Evolutionary conservation across 2,329 filamentous ascomycete genomes (phyloP), one percentile per base, ranked within the genome.

Genomic region (Monosporascus sp.): DNA sequence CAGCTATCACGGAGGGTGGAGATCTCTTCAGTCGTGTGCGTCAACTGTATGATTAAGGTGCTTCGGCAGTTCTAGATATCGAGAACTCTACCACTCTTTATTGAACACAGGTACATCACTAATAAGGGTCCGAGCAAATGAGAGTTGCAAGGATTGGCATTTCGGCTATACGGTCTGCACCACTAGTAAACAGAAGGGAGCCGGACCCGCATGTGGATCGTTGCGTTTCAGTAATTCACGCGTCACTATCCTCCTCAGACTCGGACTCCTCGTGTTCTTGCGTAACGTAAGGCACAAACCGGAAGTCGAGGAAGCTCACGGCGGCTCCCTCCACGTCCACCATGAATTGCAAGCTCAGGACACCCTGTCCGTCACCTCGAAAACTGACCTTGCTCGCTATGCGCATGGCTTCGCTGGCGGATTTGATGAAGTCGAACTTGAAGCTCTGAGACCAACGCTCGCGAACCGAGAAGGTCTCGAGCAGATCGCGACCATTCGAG

Each of bases 331-430:
- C 90, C 43, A 92, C 78, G 67, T 97, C 91, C 17, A 99, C 87
- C 88, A 99, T 94, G 65, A 97, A 97, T 67, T 99, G 94, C 68
- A 97, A 74, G 70, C 90, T 97, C 59, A 99, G 71, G 31, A 99
- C 93, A 0, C 94, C 93, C 67, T 96, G 90, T 2, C 82, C 79
- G 70, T 99, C 94, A 0, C 91, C 87, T 17, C 94, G 80, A 56
- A 99, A 80, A 67, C 91, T 96, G 54, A 97, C 92, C 72, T 97
- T 99, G 64, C 82, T 92, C 5, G 92, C 91, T 38, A 91, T 83
- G 46, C 87, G 85, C 93, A 99, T 97, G n/a, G 94, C 93, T 59
- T 93, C 86, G 46, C 85, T 85, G 0, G 93, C 92, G 59, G 88
- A 88, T 69, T 89, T 91, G 66, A 99, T 79, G 50, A 96, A 81